phyloP scores from a whole-genome alignment of 371 early-diverging fungal species.

The Mortierella sp. region DNA sequence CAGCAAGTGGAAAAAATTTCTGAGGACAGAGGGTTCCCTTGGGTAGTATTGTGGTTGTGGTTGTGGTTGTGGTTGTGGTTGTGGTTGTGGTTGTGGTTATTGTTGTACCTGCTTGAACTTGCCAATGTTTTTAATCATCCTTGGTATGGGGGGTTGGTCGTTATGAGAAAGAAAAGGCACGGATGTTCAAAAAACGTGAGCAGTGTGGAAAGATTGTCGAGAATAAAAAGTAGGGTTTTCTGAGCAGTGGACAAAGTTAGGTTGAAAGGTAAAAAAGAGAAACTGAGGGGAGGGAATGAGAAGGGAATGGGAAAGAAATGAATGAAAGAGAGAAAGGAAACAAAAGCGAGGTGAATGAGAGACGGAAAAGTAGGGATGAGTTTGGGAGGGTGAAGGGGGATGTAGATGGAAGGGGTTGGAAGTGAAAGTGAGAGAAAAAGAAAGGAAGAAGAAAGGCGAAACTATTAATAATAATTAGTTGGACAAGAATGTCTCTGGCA shows the following conservation, averaged over 20 bases:
- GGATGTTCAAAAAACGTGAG: not conserved
- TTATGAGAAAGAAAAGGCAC: not conserved
- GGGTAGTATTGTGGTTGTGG: not conserved
- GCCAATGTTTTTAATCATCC: slow-evolving; percentile 76
- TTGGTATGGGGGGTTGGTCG: slow-evolving; percentile 60
- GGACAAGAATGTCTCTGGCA: too few relatives aligned
- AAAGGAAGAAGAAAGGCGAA: not conserved
- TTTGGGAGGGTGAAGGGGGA: not conserved
- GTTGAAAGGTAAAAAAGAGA: not conserved
- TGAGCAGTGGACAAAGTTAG: not conserved
- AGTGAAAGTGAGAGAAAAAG: not conserved
- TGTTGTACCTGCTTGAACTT: slow-evolving; percentile 73
- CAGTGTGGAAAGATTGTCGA: not conserved
- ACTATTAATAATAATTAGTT: too few relatives aligned
- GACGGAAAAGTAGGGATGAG: not conserved
- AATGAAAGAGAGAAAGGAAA: not conserved
- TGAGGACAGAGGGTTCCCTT: too few relatives aligned
- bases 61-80: not conserved
- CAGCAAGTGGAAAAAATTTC: not conserved
- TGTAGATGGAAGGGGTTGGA: too few relatives aligned
- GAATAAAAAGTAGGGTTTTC: slow-evolving; percentile 1
- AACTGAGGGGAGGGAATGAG: not conserved
- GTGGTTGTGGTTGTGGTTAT: not conserved
- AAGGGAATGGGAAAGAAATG: not conserved
- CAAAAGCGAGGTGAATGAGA: not conserved